A percentile compares a stretch with the other conserved stretches of the same genome.
These are phyloP conservation scores for Ophiocordyceps robertsii DNA, from an alignment of 2,329 filamentous ascomycete species.

Conservation along the genomic window DNA sequence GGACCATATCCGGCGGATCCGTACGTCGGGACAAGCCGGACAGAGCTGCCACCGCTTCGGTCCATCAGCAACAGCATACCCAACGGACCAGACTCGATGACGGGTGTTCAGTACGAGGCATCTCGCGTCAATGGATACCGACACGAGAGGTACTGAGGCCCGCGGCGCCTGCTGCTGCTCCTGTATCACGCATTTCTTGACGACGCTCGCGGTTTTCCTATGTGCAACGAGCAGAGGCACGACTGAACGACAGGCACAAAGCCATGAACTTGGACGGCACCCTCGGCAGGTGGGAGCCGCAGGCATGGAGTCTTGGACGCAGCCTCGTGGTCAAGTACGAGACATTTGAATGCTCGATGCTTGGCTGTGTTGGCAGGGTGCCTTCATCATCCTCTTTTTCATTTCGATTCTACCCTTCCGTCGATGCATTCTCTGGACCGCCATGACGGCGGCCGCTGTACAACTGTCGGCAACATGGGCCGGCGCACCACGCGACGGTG, in stretches of 20 bases:
- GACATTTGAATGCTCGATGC: slow-evolving; percentile 1
- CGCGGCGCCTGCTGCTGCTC: not conserved
- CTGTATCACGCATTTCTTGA: not conserved
- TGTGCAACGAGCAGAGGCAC: slow-evolving; percentile 2
- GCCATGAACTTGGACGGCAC: not conserved
- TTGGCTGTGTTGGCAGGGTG: slow-evolving; percentile 8
- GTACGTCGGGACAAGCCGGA: slow-evolving; percentile 22
- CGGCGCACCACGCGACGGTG: not conserved
- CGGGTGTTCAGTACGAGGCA: slow-evolving; percentile 49
- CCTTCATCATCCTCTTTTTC: not conserved
- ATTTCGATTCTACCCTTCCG: not conserved
- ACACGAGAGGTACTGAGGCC: slow-evolving; percentile 21
- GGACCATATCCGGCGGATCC: slow-evolving; percentile 14
- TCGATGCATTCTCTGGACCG: not conserved
- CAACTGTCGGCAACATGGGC: slow-evolving; percentile 3
- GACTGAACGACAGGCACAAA: slow-evolving; percentile 7
- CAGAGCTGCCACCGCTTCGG: slow-evolving; percentile 44
- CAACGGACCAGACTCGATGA: slow-evolving; percentile 46
- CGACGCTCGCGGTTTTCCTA: slow-evolving; percentile 1
- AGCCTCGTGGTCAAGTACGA: not conserved
- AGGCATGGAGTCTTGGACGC: not conserved
- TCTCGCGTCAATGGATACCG: slow-evolving; percentile 34
- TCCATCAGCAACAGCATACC: slow-evolving; percentile 31
- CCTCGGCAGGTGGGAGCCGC: not conserved
- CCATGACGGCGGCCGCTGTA: slow-evolving; percentile 3